phyloP scores from a whole-genome alignment of 805 yeast species.

The Vanderwaltozyma tropicalis region DNA sequence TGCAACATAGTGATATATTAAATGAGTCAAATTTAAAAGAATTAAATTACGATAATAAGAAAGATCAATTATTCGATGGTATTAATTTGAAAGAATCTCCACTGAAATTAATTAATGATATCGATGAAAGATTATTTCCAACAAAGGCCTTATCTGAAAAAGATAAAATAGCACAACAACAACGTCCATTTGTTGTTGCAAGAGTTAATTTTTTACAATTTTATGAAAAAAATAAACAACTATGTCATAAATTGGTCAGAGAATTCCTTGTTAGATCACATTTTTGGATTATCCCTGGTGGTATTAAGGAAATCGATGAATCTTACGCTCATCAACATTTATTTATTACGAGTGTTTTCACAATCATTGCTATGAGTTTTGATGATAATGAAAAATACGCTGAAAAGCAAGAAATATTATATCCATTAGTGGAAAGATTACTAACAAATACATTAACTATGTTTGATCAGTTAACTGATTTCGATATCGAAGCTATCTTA shows the following conservation, averaged over 20 bases:
- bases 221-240: conserved; percentile 33
- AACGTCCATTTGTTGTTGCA: conserved; percentile 30
- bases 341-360: conserved; percentile 45
- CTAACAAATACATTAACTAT: conserved; percentile 38
- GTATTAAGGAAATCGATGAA: conserved; percentile 38
- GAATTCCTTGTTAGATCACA: conserved; percentile 44
- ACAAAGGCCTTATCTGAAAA: conserved; percentile 18
- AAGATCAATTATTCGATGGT: conserved; percentile 2
- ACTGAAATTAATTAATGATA: conserved; percentile 28
- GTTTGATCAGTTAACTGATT: conserved; percentile 45
- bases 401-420: conserved; percentile 37
- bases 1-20: neutral
- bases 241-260: conserved; percentile 37
- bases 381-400: conserved; percentile 42
- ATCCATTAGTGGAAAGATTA: conserved; percentile 40
- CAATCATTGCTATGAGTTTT: conserved; percentile 44
- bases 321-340: conserved; percentile 42
- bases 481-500: conserved; percentile 49
- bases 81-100: conserved; percentile 28
- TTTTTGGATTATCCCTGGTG: conserved; percentile 55
- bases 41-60: conserved; percentile 1
- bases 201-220: conserved; percentile 38
- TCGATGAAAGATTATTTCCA: conserved; percentile 33
- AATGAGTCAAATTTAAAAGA: conserved; percentile 11
- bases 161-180: conserved; percentile 23